A percentile compares a stretch with the other conserved stretches of the same genome.
phyloP scores from a whole-genome alignment of 495 filamentous ascomycete species.

The Staphylotrichum tortipilum region DNA sequence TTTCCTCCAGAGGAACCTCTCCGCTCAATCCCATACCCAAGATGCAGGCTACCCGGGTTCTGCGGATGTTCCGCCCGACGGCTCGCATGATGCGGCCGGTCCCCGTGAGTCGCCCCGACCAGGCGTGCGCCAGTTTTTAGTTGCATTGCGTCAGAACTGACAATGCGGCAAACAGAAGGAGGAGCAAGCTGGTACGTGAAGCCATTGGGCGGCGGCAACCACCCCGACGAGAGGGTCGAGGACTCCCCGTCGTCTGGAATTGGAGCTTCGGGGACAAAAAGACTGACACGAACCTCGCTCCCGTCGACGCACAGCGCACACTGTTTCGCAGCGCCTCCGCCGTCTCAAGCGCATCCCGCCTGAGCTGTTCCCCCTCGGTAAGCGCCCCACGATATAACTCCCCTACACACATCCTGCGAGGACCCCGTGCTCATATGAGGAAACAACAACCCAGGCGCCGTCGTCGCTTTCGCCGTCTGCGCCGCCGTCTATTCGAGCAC shows the following conservation, averaged over 20 bases:
- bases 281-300: slow-evolving; percentile 21
- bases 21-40: slow-evolving; percentile 27
- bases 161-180: slow-evolving; percentile 58
- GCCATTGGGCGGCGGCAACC: slow-evolving; percentile 22
- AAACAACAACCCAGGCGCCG: slow-evolving; percentile 52
- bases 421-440: slow-evolving; percentile 4
- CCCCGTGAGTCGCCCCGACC: slow-evolving; percentile 62
- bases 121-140: slow-evolving; percentile 8
- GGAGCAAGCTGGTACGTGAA: slow-evolving; percentile 67
- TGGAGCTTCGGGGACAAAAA: neutral
- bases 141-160: slow-evolving; percentile 23
- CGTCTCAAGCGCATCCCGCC: slow-evolving; percentile 78
- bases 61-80: slow-evolving; percentile 49
- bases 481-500: slow-evolving; percentile 71
- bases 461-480: slow-evolving; percentile 57
- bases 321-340: slow-evolving; percentile 87
- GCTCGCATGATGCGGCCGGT: slow-evolving; percentile 62
- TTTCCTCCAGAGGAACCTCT: slow-evolving; percentile 18
- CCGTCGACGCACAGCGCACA: slow-evolving; percentile 60
- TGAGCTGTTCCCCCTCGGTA: slow-evolving; percentile 93
- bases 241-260: neutral
- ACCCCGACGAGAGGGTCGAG: neutral
- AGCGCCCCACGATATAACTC: no score
- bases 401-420: neutral
- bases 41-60: slow-evolving; percentile 60